Evolutionary conservation across 257 asterid genomes (phyloP), one percentile per base, ranked within the genome.

Genomic region (Salvia hispanica): DNA sequence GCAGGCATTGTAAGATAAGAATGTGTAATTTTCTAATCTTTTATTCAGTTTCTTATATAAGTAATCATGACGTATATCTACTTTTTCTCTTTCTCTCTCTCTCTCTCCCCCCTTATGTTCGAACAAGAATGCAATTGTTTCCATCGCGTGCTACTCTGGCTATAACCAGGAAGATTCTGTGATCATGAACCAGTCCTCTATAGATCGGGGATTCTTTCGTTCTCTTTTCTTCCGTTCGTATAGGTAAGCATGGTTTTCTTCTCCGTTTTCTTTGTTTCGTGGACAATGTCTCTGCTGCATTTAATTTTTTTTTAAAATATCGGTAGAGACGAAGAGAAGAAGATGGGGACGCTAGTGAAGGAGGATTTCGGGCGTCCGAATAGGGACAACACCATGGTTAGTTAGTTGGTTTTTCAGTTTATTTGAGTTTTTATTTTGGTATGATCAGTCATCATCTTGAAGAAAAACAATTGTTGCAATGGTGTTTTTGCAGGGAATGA

Each of bases 291-390:
- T 63, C 79, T 63, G 77, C 80, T 42, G 78, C 7, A 44, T 46
- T 18, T 14, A 12, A n/a, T n/a, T n/a, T n/a, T 6, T 54, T 44
- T 34, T 80, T 79, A 18, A 18, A 18, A 18, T 0, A 18, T 87
- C 76, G 84, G 83, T 31, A 82, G 98, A 72, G 98, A 90, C 9
- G 98, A 90, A 76, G 98, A 92, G 79, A 92, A 92, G 86, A 92
- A 92, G 82, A 90, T 90, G 95, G 96, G 98, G 46, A 92, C 98
- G 11, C 85, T 92, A 54, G 98, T 90, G 57, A 92, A 92, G 75
- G 98, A 92, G 87, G 97, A 90, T 63, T 92, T 92, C 39, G 96
- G 97, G 42, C 86, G 94, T 15, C 98, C 98, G 3, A 96, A 88
- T 72, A 73, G 95, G 71, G 77, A 88, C 18, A 85, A 69, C 74